These are phyloP conservation scores for Phanerochaete carnosa DNA, from an alignment of 768 basidiomycete genomes.

Conservation along the genomic window DNA sequence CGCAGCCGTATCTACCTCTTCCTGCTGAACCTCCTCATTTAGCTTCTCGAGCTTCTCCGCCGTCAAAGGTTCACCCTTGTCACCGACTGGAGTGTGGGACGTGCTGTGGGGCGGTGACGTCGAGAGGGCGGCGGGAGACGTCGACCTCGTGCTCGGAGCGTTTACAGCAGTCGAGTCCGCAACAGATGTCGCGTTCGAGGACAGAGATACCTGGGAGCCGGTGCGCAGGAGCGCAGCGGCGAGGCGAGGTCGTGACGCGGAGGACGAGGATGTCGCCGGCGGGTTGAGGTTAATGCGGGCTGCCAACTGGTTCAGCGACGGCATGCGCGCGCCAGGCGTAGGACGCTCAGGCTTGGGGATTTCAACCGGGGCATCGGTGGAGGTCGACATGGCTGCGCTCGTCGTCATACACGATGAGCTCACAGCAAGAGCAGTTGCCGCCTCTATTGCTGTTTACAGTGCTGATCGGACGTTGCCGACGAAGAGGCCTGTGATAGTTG, in stretches of 20 bases:
- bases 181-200: slow-evolving; percentile 31
- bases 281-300: slow-evolving; percentile 62
- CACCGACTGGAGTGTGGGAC: slow-evolving; percentile 35
- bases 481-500: no score
- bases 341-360: slow-evolving; percentile 37
- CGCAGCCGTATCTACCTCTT: slow-evolving; percentile 19
- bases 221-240: slow-evolving; percentile 72
- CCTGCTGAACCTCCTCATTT: slow-evolving; percentile 46
- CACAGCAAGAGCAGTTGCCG: background rate
- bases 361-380: slow-evolving; percentile 26
- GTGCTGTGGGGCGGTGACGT: slow-evolving; percentile 46
- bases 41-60: slow-evolving; percentile 63
- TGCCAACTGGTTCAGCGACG: slow-evolving; percentile 79
- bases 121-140: slow-evolving; percentile 55
- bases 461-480: background rate
- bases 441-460: background rate
- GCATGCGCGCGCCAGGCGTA: slow-evolving; percentile 42
- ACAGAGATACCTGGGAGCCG: slow-evolving; percentile 47
- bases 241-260: slow-evolving; percentile 60
- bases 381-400: slow-evolving; percentile 16
- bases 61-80: slow-evolving; percentile 55
- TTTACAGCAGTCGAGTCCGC: slow-evolving; percentile 69
- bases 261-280: slow-evolving; percentile 25
- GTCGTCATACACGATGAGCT: slow-evolving; percentile 4
- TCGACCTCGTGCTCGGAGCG: slow-evolving; percentile 60